phyloP scores from a whole-genome alignment of 2,329 filamentous ascomycete species.

The Colletotrichum sp. region DNA sequence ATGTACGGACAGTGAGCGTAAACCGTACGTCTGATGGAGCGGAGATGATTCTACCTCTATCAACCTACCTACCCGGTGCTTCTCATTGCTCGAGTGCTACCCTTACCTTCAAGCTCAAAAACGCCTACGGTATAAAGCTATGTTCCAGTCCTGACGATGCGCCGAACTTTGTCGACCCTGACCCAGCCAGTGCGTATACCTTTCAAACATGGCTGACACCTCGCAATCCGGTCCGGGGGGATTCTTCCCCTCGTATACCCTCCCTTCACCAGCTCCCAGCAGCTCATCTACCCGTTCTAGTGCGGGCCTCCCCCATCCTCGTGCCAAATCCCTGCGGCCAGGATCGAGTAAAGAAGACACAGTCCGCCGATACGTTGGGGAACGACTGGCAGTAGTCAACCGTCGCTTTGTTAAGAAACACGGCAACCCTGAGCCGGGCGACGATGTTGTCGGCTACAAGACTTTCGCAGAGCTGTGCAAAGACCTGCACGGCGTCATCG shows the following conservation, averaged over 20 bases:
- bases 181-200: neutral
- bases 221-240: conserved; percentile 45
- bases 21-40: neutral
- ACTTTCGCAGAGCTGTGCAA: conserved; percentile 73
- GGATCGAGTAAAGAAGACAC: conserved; percentile 66
- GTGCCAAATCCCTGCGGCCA: conserved; percentile 55
- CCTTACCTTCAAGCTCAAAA: neutral
- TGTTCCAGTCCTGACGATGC: neutral
- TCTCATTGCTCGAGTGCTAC: neutral
- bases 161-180: conserved; percentile 9
- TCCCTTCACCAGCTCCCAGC: conserved; percentile 62
- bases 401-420: conserved; percentile 68
- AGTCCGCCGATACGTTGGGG: conserved; percentile 62
- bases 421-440: conserved; percentile 46
- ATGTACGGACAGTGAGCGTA: neutral
- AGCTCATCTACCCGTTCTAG: conserved; percentile 44
- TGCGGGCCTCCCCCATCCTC: conserved; percentile 57
- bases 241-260: conserved; percentile 50
- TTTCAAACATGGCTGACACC: conserved; percentile 29
- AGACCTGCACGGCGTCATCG: conserved; percentile 77
- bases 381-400: conserved; percentile 56
- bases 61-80: neutral
- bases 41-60: neutral
- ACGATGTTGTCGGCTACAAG: conserved; percentile 57
- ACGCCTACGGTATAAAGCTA: neutral